Conservation (phyloP, 2,329 filamentous ascomycete genomes). For the Berkeleyomyces basicola region DNA sequence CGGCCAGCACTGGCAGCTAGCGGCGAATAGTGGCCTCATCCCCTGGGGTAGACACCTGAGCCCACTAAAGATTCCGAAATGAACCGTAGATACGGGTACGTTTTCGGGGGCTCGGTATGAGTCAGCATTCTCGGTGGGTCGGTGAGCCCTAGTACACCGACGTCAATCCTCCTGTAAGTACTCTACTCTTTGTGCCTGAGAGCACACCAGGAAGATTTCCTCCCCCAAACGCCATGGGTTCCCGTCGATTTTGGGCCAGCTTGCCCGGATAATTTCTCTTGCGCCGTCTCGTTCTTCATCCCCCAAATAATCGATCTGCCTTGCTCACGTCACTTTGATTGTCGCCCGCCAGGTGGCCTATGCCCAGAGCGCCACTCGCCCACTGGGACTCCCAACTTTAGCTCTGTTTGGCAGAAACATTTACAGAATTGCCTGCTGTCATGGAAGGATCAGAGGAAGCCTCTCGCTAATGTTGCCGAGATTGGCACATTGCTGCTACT, state of each 20-base stretch:
- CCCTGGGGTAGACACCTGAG: neutral
- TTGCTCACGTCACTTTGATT: neutral
- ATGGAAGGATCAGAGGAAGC: constrained; percentile 3
- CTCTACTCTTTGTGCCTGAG: no score
- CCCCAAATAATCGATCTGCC: neutral
- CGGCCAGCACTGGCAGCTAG: neutral
- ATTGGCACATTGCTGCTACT: neutral
- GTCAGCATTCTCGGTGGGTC: neutral
- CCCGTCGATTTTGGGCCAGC: neutral
- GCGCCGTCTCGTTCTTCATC: neutral
- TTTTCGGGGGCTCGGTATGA: neutral
- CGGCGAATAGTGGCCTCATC: neutral
- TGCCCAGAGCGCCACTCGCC: neutral
- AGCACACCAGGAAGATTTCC: no score
- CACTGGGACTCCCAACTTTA: neutral
- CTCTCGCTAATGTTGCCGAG: constrained; percentile 3
- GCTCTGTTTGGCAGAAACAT: neutral
- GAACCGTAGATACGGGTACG: neutral
- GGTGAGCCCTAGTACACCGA: no score
- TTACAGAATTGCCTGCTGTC: neutral
- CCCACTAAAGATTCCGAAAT: neutral
- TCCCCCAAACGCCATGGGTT: no score
- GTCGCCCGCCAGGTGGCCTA: neutral
- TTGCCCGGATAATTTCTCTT: neutral
- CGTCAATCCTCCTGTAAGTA: no score